phyloP scores from a whole-genome alignment of 495 filamentous ascomycete species.

The Podospora conica region DNA sequence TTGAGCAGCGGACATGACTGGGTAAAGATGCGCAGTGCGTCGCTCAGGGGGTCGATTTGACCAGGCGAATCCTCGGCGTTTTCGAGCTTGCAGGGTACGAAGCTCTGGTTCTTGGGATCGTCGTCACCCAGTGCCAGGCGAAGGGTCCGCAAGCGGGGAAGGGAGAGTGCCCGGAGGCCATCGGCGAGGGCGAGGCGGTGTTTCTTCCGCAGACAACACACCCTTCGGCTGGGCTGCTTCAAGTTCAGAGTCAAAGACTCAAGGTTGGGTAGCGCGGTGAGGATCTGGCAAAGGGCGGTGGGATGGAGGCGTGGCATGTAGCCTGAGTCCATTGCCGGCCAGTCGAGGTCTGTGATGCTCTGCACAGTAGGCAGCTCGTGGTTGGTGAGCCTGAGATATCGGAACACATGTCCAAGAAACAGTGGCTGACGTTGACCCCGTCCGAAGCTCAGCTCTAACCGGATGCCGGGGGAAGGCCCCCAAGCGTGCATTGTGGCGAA shows the following conservation, averaged over 20 bases:
- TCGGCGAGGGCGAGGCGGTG: conserved; percentile 3
- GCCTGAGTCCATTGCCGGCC: not conserved
- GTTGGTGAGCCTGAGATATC: not conserved
- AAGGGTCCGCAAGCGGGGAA: not conserved
- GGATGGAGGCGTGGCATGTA: not conserved
- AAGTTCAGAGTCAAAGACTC: not conserved
- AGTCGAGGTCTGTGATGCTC: not conserved
- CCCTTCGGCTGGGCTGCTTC: not conserved
- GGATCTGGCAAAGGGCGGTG: conserved; percentile 1
- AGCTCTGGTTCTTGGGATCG: conserved; percentile 2
- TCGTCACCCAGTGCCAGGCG: not conserved
- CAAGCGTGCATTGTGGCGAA: conserved; percentile 3
- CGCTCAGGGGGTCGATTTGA: conserved; percentile 1
- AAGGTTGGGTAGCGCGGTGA: conserved; percentile 3
- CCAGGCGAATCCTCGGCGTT: not conserved
- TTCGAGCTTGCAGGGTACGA: not conserved
- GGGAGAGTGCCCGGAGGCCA: not conserved
- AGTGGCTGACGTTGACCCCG: not conserved
- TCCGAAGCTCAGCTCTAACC: not conserved
- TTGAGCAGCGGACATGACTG: conserved; percentile 4
- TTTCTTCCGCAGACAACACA: not conserved
- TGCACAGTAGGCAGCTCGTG: not conserved
- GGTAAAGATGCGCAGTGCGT: conserved; percentile 1
- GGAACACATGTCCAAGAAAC: not conserved
- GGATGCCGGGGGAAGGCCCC: not conserved